Percentiles rank a stretch among this genome's conserved stretches.
These are phyloP conservation scores for Luvunga scandens DNA, from an alignment of 345 rosid species.

Conservation along the genomic window DNA sequence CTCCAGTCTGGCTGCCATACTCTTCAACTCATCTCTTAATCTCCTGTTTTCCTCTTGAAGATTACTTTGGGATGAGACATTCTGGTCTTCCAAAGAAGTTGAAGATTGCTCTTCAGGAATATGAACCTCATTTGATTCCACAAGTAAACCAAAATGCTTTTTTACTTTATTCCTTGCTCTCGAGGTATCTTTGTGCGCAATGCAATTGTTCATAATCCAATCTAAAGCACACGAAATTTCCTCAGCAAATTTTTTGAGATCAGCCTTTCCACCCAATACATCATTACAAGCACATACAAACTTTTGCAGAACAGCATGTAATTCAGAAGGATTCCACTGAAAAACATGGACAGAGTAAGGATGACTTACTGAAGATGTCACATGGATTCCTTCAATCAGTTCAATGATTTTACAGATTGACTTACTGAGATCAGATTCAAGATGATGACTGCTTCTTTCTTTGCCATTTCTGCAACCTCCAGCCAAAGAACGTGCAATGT, in stretches of 20 bases:
- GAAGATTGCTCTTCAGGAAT: constrained; percentile 19
- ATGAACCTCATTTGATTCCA: constrained; percentile 18
- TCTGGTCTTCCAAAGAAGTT: constrained; percentile 9
- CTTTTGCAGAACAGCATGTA: constrained; percentile 29
- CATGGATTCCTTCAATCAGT: constrained; percentile 37
- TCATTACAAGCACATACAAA: constrained; percentile 35
- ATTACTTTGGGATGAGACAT: constrained; percentile 4
- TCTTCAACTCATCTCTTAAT: constrained; percentile 41
- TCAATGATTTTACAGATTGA: constrained; percentile 45
- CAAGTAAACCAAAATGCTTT: constrained; percentile 37
- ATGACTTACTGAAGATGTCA: constrained; percentile 11
- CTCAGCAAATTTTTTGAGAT: constrained; percentile 32
- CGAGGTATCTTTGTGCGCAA: constrained; percentile 35
- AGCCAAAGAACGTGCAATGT: constrained; percentile 8
- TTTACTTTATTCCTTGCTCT: constrained; percentile 60
- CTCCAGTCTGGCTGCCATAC: constrained; percentile 36
- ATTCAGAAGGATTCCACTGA: constrained; percentile 44
- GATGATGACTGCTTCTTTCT: constrained; percentile 18
- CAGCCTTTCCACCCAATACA: constrained; percentile 35
- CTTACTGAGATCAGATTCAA: constrained; percentile 25
- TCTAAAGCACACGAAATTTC: constrained; percentile 41
- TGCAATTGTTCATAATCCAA: constrained; percentile 41
- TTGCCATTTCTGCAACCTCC: constrained; percentile 21
- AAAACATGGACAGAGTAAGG: constrained; percentile 40
- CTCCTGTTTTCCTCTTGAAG: constrained; percentile 42